Evolutionary conservation across 1,139 yeast genomes (phyloP).

Genomic region (Zygoascus meyerae): DNA sequence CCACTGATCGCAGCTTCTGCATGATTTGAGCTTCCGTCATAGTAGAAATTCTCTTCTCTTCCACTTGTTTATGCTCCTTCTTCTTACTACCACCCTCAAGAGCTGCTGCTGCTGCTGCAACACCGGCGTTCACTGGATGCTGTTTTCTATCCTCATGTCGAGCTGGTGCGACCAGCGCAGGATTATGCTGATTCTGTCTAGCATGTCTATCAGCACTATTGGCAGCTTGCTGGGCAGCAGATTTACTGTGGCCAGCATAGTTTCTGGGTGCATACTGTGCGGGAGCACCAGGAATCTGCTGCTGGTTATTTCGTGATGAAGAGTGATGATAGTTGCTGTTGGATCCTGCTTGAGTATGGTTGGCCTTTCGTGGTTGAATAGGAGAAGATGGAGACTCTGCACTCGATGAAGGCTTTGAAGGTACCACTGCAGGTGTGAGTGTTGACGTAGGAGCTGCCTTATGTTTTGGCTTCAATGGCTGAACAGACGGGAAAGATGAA

Average conservation of each 20-base stretch:
- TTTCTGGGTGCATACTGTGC: conserved; percentile 8
- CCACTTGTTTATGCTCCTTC: conserved; percentile 25
- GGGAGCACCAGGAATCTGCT: conserved; percentile 17
- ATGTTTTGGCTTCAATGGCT: conserved; percentile 18
- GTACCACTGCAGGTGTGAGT: background rate
- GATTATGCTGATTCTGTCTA: conserved; percentile 10
- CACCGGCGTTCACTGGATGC: conserved; percentile 19
- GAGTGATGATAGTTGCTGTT: background rate
- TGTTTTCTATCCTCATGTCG: conserved; percentile 6
- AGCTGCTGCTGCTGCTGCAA: conserved; percentile 28
- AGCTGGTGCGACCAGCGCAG: conserved; percentile 10
- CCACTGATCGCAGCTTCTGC: conserved; percentile 78
- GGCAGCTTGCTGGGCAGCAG: conserved; percentile 20
- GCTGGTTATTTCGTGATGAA: conserved; percentile 13
- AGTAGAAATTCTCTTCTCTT: conserved; percentile 61
- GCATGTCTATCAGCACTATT: conserved; percentile 7
- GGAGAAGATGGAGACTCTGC: conserved; percentile 7
- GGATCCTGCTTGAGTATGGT: conserved; percentile 11
- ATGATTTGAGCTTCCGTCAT: conserved; percentile 83
- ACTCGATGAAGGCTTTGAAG: background rate
- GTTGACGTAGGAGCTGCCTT: conserved; percentile 8
- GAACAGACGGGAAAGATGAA: conserved; percentile 13
- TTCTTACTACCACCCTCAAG: conserved; percentile 21
- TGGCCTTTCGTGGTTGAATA: conserved; percentile 10
- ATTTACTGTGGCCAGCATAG: background rate